These are phyloP conservation scores for Rhododendron ovatum DNA, from an alignment of 148 eudicot species.

Conservation along the genomic window DNA sequence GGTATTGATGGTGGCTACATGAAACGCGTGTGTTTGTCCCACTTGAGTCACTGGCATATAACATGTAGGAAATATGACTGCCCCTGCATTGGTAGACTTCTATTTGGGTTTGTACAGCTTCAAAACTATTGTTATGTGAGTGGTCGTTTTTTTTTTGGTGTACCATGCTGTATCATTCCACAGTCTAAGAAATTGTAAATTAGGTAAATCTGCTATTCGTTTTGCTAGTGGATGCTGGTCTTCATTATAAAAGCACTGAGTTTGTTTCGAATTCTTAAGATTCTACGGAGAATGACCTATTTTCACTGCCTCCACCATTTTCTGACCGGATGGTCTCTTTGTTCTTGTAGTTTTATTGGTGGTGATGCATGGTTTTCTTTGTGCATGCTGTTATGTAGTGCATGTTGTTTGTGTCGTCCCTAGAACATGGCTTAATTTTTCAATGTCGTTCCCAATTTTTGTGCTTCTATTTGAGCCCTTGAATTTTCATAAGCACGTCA, in stretches of 20 bases:
- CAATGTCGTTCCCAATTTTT: neutral
- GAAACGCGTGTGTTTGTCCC: neutral
- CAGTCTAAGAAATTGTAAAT: neutral
- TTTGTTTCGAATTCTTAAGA: too few species aligned
- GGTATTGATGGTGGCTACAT: neutral
- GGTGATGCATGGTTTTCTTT: neutral
- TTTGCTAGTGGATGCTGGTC: neutral
- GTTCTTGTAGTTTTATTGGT: neutral
- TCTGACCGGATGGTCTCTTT: neutral
- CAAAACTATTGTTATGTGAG: neutral
- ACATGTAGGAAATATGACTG: neutral
- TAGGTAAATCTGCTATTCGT: neutral
- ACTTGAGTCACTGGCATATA: neutral
- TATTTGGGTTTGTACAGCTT: neutral
- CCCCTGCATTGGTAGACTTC: neutral
- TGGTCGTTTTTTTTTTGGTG: neutral
- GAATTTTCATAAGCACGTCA: too few species aligned
- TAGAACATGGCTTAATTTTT: neutral
- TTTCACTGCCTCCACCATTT: neutral
- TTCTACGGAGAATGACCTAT: neutral
- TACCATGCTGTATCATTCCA: neutral
- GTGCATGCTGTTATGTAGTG: neutral
- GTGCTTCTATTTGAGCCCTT: neutral
- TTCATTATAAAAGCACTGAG: neutral
- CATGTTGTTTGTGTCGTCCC: neutral